Evolutionary conservation across 1,284 basidiomycete genomes (phyloP), one percentile per base, ranked within the genome.

Genomic region (Sutorius eximius): DNA sequence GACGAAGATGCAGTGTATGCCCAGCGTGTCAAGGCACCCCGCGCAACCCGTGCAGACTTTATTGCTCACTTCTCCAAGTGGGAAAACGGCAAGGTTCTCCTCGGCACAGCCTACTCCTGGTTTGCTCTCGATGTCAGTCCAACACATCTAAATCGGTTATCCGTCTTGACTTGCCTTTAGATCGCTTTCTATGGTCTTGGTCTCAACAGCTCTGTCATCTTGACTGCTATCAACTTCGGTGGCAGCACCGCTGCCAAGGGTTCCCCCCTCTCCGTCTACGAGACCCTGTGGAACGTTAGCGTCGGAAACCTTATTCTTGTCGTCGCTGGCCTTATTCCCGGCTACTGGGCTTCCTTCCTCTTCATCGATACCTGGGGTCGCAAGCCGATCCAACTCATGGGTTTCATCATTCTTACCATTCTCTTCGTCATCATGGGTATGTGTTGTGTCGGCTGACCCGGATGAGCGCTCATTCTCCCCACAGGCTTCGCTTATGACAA

Each of bases 181-280:
- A 76, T 85, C 73, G 75, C 76, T 49, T 86, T 83, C 71, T 83
- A 84, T 69, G 83, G 82, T 56, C 78, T 85, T 43, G 79, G 82
- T 61, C 73, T 86, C 37, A 86, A 85, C 72, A 80, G 79, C 45
- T 77, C 82, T 16, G 73, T 75, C 62, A 73, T 75, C 43, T 56
- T 74, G 44, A 53, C 59, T 10, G 66, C 69, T 12, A 73, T 75
- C n/a, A 65, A 64, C 0, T 69, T 71, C 37, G 65, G 67, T 53
- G 55, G 49, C 34, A 3, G 57, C 11, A 42, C 36, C 3, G 64
- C 57, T 8, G 5, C 36, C 1, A 33, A n/a, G 9, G 43, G 22
- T 3, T 63, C 65, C 1, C 6, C 70, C 30, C 56, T 55, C 8
- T 18, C 33, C 15, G 67, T 71, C 37, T 75, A 68, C 51, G 4